Evolutionary conservation across 371 early-diverging fungal genomes (phyloP).

Genomic region (Mortierella sp.): DNA sequence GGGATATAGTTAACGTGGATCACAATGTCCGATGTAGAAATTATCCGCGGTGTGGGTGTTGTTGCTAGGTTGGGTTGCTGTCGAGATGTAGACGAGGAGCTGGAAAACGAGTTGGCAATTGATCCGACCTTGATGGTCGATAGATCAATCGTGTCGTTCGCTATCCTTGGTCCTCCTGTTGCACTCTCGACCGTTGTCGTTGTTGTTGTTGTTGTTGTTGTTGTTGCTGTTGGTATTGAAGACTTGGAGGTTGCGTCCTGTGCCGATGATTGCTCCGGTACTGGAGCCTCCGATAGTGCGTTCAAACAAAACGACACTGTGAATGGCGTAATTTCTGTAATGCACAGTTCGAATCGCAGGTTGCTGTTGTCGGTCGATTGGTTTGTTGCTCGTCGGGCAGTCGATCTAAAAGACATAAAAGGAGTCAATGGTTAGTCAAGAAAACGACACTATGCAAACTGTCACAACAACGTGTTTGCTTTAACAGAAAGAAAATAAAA

Average conservation of each 20-base stretch:
- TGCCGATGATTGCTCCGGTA: background rate
- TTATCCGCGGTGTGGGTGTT: conserved; percentile 43
- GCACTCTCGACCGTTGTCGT: background rate
- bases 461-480: background rate
- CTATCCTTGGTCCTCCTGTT: conserved; percentile 11
- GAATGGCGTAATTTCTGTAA: conserved; percentile 57
- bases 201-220: background rate
- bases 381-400: conserved; percentile 23
- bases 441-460: background rate
- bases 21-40: conserved; percentile 54
- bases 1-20: conserved; percentile 58
- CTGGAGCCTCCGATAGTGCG: conserved; percentile 40
- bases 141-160: conserved; percentile 30
- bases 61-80: conserved; percentile 17
- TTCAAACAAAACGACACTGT: conserved; percentile 57
- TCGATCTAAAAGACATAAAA: conserved; percentile 13
- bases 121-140: conserved; percentile 48
- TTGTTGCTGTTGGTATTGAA: conserved; percentile 6
- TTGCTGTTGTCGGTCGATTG: conserved; percentile 30
- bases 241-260: conserved; percentile 15
- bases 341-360: conserved; percentile 57
- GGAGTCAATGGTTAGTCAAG: background rate
- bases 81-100: conserved; percentile 20
- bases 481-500: conserved; percentile 5
- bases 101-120: conserved; percentile 24